These are phyloP conservation scores for Bruguiera sexangula DNA, from an alignment of 345 rosid genomes.

Conservation along the genomic window DNA sequence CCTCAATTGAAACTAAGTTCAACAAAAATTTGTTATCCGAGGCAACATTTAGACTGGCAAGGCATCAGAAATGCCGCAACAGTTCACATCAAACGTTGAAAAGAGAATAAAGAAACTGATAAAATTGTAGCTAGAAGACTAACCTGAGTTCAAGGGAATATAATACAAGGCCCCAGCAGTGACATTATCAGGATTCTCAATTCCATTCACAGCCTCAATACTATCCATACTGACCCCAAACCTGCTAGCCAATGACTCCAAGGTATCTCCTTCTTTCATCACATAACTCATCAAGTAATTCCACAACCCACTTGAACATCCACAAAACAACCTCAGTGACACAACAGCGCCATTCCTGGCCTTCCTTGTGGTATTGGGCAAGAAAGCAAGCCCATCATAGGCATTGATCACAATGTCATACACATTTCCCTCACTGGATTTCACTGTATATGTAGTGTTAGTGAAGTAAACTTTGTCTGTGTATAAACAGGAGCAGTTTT, in stretches of 20 bases:
- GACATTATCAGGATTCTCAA: slow-evolving; percentile 68
- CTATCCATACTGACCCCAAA: slow-evolving; percentile 94
- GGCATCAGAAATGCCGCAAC: background rate
- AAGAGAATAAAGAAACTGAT: background rate
- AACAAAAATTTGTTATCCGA: no score
- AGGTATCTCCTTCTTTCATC: slow-evolving; percentile 64
- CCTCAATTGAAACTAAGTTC: no score
- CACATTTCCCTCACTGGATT: slow-evolving; percentile 53
- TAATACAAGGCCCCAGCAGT: slow-evolving; percentile 71
- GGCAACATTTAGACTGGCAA: no score
- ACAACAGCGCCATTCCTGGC: slow-evolving; percentile 66
- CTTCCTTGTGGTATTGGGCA: slow-evolving; percentile 48
- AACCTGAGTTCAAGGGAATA: slow-evolving; percentile 88
- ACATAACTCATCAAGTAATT: slow-evolving; percentile 94
- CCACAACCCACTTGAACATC: slow-evolving; percentile 94
- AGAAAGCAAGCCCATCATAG: slow-evolving; percentile 74
- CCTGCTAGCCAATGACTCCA: slow-evolving; percentile 78
- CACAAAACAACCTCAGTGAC: slow-evolving; percentile 76
- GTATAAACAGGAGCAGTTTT: slow-evolving; percentile 85
- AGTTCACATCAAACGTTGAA: background rate
- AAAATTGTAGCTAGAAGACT: slow-evolving; percentile 10
- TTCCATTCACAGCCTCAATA: slow-evolving; percentile 70
- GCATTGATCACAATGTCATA: slow-evolving; percentile 52
- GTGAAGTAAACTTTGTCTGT: slow-evolving; percentile 56
- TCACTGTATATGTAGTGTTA: slow-evolving; percentile 75